These are phyloP conservation scores for Calonectria pauciramosa DNA, from an alignment of 2,329 filamentous ascomycete genomes.

Conservation along the genomic window DNA sequence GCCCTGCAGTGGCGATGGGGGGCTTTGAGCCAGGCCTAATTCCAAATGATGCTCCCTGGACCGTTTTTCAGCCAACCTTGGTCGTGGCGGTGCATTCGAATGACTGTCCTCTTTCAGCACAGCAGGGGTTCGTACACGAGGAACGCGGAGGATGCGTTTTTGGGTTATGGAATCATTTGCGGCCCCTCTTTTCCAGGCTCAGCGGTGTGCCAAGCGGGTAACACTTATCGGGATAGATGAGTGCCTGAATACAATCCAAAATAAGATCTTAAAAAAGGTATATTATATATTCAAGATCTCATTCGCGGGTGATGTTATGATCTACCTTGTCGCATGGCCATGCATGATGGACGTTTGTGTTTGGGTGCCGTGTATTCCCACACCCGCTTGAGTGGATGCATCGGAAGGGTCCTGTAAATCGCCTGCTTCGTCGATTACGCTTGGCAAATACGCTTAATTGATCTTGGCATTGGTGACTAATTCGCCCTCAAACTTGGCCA, in stretches of 20 bases:
- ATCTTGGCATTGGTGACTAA: conserved; percentile 11
- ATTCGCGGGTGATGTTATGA: not conserved
- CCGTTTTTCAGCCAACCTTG: not conserved
- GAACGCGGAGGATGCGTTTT: not conserved
- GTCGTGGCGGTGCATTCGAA: conserved; percentile 15
- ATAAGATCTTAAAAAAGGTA: not conserved
- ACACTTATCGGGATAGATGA: not conserved
- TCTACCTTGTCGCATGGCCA: not conserved
- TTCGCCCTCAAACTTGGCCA: not conserved
- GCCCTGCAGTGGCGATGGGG: conserved; percentile 7
- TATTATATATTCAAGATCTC: too few relatives aligned
- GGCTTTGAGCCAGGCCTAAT: not conserved
- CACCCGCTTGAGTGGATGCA: not conserved
- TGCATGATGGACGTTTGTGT: not conserved
- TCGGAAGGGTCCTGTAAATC: conserved; percentile 5
- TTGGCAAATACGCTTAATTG: conserved; percentile 22
- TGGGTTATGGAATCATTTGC: not conserved
- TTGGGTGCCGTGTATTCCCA: not conserved
- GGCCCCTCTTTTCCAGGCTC: not conserved
- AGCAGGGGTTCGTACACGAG: not conserved
- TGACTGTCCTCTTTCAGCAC: conserved; percentile 7
- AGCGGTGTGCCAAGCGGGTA: not conserved
- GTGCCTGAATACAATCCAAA: not conserved
- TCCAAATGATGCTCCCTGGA: not conserved
- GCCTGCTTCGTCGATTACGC: not conserved